These are phyloP conservation scores for Plicaturopsis crispa DNA, from an alignment of 768 basidiomycete species.

Conservation along the genomic window DNA sequence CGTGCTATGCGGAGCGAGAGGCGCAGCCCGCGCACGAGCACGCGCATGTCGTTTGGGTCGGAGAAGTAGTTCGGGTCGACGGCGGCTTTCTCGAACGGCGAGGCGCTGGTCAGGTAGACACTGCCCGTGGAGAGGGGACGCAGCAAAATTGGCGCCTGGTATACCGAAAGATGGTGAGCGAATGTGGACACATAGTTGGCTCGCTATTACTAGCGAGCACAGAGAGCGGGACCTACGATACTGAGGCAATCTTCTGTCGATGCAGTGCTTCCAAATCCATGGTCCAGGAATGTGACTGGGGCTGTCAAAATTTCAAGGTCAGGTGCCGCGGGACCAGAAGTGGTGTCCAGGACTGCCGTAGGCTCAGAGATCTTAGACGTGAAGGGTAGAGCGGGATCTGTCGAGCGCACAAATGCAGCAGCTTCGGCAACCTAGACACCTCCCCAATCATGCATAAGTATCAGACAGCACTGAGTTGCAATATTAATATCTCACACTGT, in stretches of 20 bases:
- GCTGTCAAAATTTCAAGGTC: conserved; percentile 8
- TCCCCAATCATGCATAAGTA: too few species aligned
- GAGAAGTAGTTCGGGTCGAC: conserved; percentile 13
- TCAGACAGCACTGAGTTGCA: too few species aligned
- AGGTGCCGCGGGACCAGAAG: conserved; percentile 8
- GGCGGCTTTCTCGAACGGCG: conserved; percentile 10
- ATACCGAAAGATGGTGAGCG: too few species aligned
- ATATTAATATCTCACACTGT: too few species aligned
- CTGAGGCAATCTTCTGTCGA: neutral
- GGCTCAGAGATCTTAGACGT: too few species aligned
- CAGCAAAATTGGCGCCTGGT: conserved; percentile 9
- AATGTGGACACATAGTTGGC: neutral
- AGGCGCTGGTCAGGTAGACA: conserved; percentile 4
- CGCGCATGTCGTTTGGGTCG: conserved; percentile 10
- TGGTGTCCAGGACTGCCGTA: too few species aligned
- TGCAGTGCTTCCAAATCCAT: neutral
- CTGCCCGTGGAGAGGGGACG: conserved; percentile 5
- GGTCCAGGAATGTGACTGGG: conserved; percentile 7
- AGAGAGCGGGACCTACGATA: neutral
- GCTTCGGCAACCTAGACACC: too few species aligned
- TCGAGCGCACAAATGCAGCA: too few species aligned
- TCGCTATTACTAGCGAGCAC: neutral
- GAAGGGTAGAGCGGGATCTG: too few species aligned
- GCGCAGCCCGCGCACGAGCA: conserved; percentile 12
- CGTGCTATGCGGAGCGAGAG: conserved; percentile 14